Evolutionary conservation across 108 stramenopile genomes (phyloP).

Genomic region (Nitzschia sp.): DNA sequence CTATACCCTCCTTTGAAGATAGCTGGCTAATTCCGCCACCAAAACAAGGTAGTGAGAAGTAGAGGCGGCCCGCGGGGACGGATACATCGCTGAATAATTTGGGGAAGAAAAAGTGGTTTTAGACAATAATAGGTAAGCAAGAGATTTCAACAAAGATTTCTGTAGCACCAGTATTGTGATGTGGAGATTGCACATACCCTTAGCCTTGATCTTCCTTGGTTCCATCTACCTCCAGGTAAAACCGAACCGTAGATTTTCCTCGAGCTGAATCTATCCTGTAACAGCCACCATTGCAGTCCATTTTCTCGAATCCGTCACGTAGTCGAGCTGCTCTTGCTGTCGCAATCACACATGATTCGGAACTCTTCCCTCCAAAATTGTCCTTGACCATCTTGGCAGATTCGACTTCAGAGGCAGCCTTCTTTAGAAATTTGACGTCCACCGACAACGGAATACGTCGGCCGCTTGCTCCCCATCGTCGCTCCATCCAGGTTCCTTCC

Average conservation of each 20-base stretch:
- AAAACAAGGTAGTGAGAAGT: constrained; percentile 78
- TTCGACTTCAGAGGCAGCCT: constrained; percentile 26
- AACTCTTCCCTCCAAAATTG: constrained; percentile 41
- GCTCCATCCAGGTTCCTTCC: constrained; percentile 84
- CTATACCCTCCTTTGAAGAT: constrained; percentile 67
- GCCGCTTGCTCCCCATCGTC: constrained; percentile 77
- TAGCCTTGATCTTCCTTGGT: constrained; percentile 22
- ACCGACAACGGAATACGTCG: constrained; percentile 60
- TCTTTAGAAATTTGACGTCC: constrained; percentile 51
- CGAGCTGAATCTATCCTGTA: constrained; percentile 59
- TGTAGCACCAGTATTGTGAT: not conserved
- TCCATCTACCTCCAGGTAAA: constrained; percentile 60
- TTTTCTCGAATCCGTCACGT: constrained; percentile 64
- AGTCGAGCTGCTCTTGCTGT: constrained; percentile 52
- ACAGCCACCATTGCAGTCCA: constrained; percentile 52
- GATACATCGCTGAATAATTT: constrained; percentile 56
- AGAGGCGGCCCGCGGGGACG: constrained; percentile 61
- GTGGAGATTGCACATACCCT: constrained; percentile 2
- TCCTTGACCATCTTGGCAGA: constrained; percentile 49
- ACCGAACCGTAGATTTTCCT: constrained; percentile 45
- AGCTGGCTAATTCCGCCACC: constrained; percentile 34
- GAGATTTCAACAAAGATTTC: not conserved
- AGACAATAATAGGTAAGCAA: no score
- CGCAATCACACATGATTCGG: constrained; percentile 32
- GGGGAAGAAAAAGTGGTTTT: no score